Evolutionary conservation across 2,329 filamentous ascomycete species (phyloP), one percentile per base, ranked within the genome.

Genomic region (Alternaria solani): DNA sequence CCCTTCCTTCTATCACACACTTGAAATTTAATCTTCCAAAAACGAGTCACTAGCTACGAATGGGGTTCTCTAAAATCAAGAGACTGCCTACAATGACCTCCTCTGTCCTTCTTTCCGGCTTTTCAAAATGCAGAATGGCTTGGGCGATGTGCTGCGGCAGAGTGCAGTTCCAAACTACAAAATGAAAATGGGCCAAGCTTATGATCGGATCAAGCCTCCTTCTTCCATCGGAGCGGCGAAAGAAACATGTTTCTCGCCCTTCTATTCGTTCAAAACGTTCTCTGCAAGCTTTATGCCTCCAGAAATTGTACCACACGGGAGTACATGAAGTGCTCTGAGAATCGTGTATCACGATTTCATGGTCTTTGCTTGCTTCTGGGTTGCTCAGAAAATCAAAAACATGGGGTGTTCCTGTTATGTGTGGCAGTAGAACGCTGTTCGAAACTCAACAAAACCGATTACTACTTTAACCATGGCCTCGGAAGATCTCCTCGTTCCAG

Each of bases 141-240:
- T 23, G 20, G 20, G 1, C 6, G 5, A 36, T 16, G 7, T 38
- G 38, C 20, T 7, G 38, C 7, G n/a, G 38, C n/a, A 11, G n/a
- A 20, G 1, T 5, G 0, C 4, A 5, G 1, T 2, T 39, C n/a
- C n/a, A 0, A 1, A n/a, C 7, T 6, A 2, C 7, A 11, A 20
- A 39, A 20, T 23, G 20, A 23, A 23, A 23, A 23, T 23, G 20
- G 20, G 20, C 20, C 20, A 23, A 23, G 20, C 20, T 23, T 23
- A 23, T 23, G 20, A 23, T 23, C 20, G 20, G 20, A 23, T 23
- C 20, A 23, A 23, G 20, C 20, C 20, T 23, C 20, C 20, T 23
- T 23, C 20, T 23, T 23, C 20, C 20, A 23, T 23, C 20, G 20
- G 20, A 23, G 20, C 20, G 20, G 20, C 20, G 20, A 23, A 23